Conservation (phyloP, 352 stramenopile species). For the Pythium chondricola region DNA sequence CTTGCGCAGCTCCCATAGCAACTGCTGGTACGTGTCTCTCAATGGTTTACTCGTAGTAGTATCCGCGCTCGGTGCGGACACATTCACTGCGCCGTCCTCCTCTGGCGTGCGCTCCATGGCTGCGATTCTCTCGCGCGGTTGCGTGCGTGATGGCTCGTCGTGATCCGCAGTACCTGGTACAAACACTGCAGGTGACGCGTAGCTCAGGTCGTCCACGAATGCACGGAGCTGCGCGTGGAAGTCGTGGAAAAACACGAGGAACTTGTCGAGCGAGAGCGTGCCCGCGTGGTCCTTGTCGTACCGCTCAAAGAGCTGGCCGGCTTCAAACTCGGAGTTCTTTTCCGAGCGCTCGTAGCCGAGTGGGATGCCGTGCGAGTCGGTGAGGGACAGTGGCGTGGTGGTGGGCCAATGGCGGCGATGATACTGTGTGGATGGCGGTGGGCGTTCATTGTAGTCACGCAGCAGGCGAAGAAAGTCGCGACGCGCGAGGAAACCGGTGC, state of each 20-base stretch:
- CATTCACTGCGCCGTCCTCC: not conserved
- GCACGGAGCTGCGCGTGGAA: conserved; percentile 56
- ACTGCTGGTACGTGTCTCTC: conserved; percentile 43
- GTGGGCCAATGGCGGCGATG: conserved; percentile 2
- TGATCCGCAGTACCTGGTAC: not conserved
- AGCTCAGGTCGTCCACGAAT: conserved; percentile 63
- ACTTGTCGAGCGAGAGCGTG: conserved; percentile 54
- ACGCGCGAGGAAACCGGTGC: conserved; percentile 45
- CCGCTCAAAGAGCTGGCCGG: conserved; percentile 75
- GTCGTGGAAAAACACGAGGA: conserved; percentile 66
- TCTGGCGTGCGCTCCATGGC: too few species aligned
- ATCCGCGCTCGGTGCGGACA: conserved; percentile 1
- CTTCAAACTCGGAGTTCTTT: conserved; percentile 80
- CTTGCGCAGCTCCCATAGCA: conserved; percentile 53
- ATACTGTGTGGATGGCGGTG: conserved; percentile 8
- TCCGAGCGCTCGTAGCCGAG: conserved; percentile 65
- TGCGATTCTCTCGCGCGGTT: too few species aligned
- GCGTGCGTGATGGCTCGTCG: not conserved
- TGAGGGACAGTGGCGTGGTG: conserved; percentile 41
- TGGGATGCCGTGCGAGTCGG: conserved; percentile 53
- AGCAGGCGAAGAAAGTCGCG: conserved; percentile 68
- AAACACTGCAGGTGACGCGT: conserved; percentile 5
- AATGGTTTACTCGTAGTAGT: too few species aligned
- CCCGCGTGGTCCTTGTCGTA: conserved; percentile 62
- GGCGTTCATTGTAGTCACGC: conserved; percentile 52